Conservation (phyloP, 208 protist species). For the Trypanosoma platydactyli region DNA sequence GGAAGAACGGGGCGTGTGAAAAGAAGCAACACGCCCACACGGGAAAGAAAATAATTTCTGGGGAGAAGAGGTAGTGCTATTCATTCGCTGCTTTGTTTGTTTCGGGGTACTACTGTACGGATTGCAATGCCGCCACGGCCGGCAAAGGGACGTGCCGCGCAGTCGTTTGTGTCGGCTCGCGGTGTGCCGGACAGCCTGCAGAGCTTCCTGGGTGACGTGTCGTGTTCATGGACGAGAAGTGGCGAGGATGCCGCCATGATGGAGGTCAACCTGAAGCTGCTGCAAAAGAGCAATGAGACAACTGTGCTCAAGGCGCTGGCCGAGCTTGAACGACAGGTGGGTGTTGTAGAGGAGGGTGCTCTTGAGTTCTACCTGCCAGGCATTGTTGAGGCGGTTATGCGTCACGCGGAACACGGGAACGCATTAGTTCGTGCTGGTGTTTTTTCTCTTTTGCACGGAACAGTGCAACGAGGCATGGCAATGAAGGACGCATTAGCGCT, state of each 20-base stretch:
- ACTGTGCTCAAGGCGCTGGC: conserved; percentile 85
- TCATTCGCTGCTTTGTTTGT: too few relatives aligned
- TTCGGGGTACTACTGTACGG: too few relatives aligned
- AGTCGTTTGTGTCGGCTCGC: conserved; percentile 45
- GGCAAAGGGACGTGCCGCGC: conserved; percentile 67
- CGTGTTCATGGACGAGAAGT: conserved; percentile 14
- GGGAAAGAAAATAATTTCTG: too few relatives aligned
- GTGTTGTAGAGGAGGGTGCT: conserved; percentile 29
- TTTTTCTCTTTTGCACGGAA: conserved; percentile 50
- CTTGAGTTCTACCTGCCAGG: conserved; percentile 49
- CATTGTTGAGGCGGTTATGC: conserved; percentile 59
- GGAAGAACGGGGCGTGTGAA: too few relatives aligned
- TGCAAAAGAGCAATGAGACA: conserved; percentile 81
- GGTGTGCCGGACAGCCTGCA: conserved; percentile 53
- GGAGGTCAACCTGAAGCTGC: conserved; percentile 58
- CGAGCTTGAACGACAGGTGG: conserved; percentile 44
- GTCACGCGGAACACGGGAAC: conserved; percentile 67
- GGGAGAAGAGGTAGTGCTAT: too few relatives aligned
- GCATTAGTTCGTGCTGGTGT: conserved; percentile 54
- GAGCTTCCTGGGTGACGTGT: conserved; percentile 73
- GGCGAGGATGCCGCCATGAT: conserved; percentile 38
- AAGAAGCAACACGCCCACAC: too few relatives aligned
- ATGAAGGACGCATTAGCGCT: conserved; percentile 45
- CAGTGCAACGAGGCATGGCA: conserved; percentile 47
- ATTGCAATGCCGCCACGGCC: conserved; percentile 39